Conservation (phyloP, 139 green algal species). For the Chlorella sp. region DNA sequence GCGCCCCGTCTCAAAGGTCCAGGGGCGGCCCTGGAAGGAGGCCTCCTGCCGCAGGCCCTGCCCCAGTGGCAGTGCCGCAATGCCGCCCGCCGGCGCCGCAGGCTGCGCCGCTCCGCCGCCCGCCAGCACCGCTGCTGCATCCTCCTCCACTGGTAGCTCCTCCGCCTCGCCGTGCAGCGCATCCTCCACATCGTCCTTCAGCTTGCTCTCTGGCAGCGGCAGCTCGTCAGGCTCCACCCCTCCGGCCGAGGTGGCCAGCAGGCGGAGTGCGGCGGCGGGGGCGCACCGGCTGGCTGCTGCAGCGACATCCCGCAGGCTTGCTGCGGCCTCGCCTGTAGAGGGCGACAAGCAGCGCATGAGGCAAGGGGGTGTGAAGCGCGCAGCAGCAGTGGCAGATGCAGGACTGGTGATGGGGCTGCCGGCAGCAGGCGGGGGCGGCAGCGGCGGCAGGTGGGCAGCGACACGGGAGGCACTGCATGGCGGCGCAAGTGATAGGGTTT, state of each 20-base stretch:
- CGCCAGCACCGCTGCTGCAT: background rate
- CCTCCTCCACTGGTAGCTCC: background rate
- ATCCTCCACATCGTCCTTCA: constrained; percentile 8
- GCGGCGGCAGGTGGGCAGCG: background rate
- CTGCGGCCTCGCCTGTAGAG: background rate
- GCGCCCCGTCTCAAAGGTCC: constrained; percentile 73
- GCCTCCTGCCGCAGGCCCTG: constrained; percentile 8
- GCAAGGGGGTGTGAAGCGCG: no score
- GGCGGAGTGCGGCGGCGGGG: background rate
- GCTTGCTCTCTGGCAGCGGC: constrained; percentile 1
- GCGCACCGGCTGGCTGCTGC: background rate
- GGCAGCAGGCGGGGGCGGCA: background rate
- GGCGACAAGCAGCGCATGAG: background rate
- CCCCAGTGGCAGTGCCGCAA: constrained; percentile 24
- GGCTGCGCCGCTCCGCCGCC: background rate
- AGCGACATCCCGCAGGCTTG: background rate
- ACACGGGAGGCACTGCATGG: background rate
- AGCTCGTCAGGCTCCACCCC: background rate
- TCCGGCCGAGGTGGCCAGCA: background rate
- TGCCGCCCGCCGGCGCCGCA: background rate
- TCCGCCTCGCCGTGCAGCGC: background rate
- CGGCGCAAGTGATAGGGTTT: no score
- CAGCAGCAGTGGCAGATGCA: background rate
- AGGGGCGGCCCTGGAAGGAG: constrained; percentile 30
- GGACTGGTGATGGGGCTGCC: background rate